Conservation (phyloP, 768 basidiomycete species). For the Coprinopsis sp. region DNA sequence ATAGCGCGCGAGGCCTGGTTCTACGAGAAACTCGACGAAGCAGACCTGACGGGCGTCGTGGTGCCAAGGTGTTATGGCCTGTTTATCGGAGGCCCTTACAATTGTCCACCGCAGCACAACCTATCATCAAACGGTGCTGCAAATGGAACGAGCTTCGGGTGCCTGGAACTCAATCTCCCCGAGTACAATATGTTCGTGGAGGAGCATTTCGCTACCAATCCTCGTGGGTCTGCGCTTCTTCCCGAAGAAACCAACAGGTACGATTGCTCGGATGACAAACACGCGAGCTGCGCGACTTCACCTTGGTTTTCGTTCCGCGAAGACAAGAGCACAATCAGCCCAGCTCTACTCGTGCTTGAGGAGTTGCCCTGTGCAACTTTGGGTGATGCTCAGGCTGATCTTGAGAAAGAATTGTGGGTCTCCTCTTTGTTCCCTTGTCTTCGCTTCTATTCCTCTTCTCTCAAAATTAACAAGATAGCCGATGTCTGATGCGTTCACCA, state of each 20-base stretch:
- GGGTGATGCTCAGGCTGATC: background rate
- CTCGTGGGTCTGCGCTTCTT: background rate
- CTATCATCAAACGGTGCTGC: no score
- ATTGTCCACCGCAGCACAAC: no score
- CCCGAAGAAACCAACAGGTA: background rate
- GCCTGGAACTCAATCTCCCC: background rate
- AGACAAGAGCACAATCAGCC: background rate
- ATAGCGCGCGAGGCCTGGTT: background rate
- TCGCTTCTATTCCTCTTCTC: no score
- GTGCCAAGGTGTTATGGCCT: background rate
- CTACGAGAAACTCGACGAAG: background rate
- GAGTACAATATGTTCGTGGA: background rate
- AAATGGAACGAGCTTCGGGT: background rate
- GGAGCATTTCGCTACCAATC: background rate
- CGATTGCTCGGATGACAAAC: background rate
- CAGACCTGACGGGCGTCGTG: background rate
- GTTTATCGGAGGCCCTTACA: no score
- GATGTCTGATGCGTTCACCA: background rate
- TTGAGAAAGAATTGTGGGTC: background rate
- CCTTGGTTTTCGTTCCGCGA: background rate
- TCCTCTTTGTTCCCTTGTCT: background rate
- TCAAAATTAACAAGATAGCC: no score
- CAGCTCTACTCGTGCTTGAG: background rate
- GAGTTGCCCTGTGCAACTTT: background rate
- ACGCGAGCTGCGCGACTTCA: background rate